Percentiles rank a stretch among this genome's conserved stretches.
Evolutionary conservation across 2,329 filamentous ascomycete species (phyloP).

Genomic region (Arachnomyces sp.): DNA sequence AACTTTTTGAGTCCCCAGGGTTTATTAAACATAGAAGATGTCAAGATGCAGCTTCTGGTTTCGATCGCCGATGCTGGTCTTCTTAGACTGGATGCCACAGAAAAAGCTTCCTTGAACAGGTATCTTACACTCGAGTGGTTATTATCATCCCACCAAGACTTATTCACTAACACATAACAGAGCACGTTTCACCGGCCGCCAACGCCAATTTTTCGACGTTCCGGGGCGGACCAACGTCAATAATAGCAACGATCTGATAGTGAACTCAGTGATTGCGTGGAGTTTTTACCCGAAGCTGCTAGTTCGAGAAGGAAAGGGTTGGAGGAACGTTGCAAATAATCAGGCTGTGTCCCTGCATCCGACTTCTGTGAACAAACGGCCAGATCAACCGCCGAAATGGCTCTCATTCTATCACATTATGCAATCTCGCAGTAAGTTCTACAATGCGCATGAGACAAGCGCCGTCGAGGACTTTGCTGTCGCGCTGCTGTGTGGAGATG

Average conservation of each 20-base stretch:
- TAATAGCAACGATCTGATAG: slow-evolving; percentile 69
- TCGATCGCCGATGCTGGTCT: slow-evolving; percentile 81
- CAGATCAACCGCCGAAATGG: slow-evolving; percentile 58
- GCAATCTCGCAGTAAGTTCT: slow-evolving; percentile 70
- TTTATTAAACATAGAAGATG: slow-evolving; percentile 83
- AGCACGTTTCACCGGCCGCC: slow-evolving; percentile 54
- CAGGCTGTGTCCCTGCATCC: slow-evolving; percentile 81
- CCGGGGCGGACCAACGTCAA: slow-evolving; percentile 66
- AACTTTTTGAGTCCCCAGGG: slow-evolving; percentile 89
- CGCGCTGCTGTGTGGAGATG: slow-evolving; percentile 76
- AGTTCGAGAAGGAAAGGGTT: slow-evolving; percentile 72
- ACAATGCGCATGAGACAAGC: slow-evolving; percentile 85
- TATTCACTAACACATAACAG: slow-evolving; percentile 18
- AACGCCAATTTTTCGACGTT: slow-evolving; percentile 73
- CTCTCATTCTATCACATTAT: slow-evolving; percentile 96
- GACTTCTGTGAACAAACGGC: slow-evolving; percentile 76
- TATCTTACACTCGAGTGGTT: slow-evolving; percentile 24
- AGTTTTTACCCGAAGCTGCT: slow-evolving; percentile 94
- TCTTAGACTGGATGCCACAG: slow-evolving; percentile 62
- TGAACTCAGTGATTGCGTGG: slow-evolving; percentile 78
- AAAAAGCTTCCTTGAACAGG: slow-evolving; percentile 60
- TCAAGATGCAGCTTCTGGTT: slow-evolving; percentile 83
- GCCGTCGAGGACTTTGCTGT: slow-evolving; percentile 74
- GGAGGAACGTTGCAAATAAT: slow-evolving; percentile 88
- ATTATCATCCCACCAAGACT: slow-evolving; percentile 5